Evolutionary conservation across 2,329 filamentous ascomycete species (phyloP), one percentile per base, ranked within the genome.

Genomic region (Rutstroemia sp.): DNA sequence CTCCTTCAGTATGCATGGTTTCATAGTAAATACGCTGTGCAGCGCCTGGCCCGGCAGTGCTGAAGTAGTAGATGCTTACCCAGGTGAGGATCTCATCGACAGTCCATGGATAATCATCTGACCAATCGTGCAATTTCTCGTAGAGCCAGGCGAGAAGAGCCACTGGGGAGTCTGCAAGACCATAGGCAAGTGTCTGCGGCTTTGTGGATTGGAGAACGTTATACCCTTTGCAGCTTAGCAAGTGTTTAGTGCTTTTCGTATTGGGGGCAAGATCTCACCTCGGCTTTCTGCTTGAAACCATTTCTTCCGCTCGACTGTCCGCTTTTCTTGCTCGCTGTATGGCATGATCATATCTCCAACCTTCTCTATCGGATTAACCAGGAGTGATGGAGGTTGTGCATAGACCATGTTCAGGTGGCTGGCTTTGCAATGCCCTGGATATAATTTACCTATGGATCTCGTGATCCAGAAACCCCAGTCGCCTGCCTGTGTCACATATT

Each of bases 81-180:
- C 87, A 92, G 0, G 83, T 88, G 25, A 89, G 71, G 8, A 92
- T 78, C 71, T 92, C 87, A 54, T 91, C 86, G 59, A 90, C 84
- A 0, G 81, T 86, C 87, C 87, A 92, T 0, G 79, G 73, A 65
- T 90, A 90, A 1, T 63, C 65, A 64, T 92, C 87, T 0, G 83
- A 84, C 88, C 88, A 92, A 63, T 88, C 84, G 62, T 86, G 81
- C 39, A 92, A 72, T 68, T 92, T 92, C 71, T 92, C 89, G 62
- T 88, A 88, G 37, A 92, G 83, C 89, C 89, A 94, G 0, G 86
- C 81, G 1, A 92, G 74, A 3, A 90, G 72, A 0, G 79, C 86
- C 0, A 88, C 79, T 0, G 88, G 89, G 6, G 79, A 85, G 67
- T 91, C 87, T 0, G 80, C 76, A 3, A 92, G 74, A 0, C 76